Evolutionary conservation across 768 basidiomycete genomes (phyloP).

Genomic region (Mycena metata): DNA sequence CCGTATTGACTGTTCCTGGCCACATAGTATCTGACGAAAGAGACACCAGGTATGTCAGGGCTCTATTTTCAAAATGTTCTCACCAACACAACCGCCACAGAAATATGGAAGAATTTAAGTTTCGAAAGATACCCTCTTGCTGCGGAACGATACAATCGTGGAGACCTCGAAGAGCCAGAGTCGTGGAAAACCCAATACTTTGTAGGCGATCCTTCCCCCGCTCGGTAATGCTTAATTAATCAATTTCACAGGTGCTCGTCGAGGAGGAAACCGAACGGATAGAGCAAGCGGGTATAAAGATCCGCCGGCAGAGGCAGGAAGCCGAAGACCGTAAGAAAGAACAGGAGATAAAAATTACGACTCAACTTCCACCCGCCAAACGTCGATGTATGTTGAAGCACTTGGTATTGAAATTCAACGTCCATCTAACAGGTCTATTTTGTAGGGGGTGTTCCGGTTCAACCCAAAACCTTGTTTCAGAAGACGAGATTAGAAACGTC

Average conservation of each 20-base stretch:
- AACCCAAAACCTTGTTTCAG: conserved; percentile 81
- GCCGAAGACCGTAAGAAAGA: conserved; percentile 83
- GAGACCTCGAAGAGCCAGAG: conserved; percentile 59
- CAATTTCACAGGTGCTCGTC: conserved; percentile 60
- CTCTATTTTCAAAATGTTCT: conserved; percentile 23
- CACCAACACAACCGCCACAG: conserved; percentile 49
- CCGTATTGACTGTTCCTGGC: conserved; percentile 15
- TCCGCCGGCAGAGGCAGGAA: conserved; percentile 77
- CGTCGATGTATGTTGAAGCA: conserved; percentile 67
- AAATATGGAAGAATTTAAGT: conserved; percentile 78
- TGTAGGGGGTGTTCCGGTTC: conserved; percentile 54
- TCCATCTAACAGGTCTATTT: conserved; percentile 30
- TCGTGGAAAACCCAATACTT: conserved; percentile 81
- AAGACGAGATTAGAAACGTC: conserved; percentile 81
- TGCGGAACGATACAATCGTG: conserved; percentile 60
- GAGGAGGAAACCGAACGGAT: conserved; percentile 74
- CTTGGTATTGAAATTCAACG: conserved; percentile 22
- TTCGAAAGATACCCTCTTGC: conserved; percentile 70
- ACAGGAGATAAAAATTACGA: conserved; percentile 81
- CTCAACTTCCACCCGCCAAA: conserved; percentile 75
- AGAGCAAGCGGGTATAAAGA: conserved; percentile 70
- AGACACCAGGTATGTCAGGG: conserved; percentile 64
- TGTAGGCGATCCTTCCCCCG: conserved; percentile 56
- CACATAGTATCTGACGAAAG: conserved; percentile 63
- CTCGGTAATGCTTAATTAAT: conserved; percentile 27